These are phyloP conservation scores for Tetrahymena borealis DNA, from an alignment of 73 alveolate species.

Conservation along the genomic window DNA sequence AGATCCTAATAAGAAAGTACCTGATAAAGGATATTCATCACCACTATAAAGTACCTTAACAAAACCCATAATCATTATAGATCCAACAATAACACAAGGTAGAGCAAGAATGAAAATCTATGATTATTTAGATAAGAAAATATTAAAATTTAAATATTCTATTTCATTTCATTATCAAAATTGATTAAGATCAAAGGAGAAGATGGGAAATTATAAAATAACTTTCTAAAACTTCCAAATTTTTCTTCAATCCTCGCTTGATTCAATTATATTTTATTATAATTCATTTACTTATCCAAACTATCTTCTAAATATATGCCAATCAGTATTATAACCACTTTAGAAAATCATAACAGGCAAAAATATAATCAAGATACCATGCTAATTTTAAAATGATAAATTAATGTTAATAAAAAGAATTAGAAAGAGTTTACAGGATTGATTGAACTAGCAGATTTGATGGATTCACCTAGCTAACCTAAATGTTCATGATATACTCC, in stretches of 20 bases:
- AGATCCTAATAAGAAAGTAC: conserved; percentile 64
- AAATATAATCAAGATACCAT: conserved; percentile 21
- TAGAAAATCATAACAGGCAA: conserved; percentile 45
- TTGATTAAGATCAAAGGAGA: too few species aligned
- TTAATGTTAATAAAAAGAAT: background rate
- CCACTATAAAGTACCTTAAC: conserved; percentile 40
- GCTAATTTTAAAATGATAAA: background rate
- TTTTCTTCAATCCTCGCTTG: background rate
- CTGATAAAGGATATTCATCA: conserved; percentile 49
- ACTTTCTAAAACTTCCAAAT: background rate
- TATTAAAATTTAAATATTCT: background rate
- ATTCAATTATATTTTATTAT: background rate
- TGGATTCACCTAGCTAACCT: background rate
- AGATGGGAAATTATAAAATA: background rate
- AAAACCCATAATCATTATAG: conserved; percentile 10
- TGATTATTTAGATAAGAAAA: background rate
- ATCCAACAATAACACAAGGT: conserved; percentile 36
- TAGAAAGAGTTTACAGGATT: background rate
- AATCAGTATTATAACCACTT: conserved; percentile 40
- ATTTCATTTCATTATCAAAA: background rate
- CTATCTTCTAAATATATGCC: conserved; percentile 46
- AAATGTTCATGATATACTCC: conserved; percentile 6
- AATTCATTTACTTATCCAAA: conserved; percentile 19
- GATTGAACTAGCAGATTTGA: conserved; percentile 3
- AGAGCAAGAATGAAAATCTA: conserved; percentile 38